Conservation (phyloP, 345 rosid genomes). For the Camelina sativa region DNA sequence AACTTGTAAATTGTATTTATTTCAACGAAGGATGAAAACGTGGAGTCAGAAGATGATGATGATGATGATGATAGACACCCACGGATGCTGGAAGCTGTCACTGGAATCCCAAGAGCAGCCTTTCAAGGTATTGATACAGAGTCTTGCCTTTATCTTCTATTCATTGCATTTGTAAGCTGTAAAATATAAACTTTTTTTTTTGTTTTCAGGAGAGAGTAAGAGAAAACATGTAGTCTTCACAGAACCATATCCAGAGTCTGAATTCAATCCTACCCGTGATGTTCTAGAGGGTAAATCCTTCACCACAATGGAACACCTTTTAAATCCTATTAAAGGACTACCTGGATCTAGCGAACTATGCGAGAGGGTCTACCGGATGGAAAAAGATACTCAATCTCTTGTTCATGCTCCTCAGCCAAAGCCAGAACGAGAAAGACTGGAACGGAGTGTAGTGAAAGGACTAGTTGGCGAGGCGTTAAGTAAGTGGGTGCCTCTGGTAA, state of each 20-base stretch:
- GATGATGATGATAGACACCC: conserved; percentile 53
- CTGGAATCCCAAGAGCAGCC: conserved; percentile 75
- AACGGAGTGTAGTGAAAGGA: conserved; percentile 67
- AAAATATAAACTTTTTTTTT: not conserved
- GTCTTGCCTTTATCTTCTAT: conserved; percentile 12
- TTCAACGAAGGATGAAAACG: conserved; percentile 56
- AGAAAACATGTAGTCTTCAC: conserved; percentile 54
- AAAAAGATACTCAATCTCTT: conserved; percentile 49
- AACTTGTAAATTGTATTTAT: not conserved
- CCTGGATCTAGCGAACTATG: conserved; percentile 61
- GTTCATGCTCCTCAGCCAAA: conserved; percentile 79
- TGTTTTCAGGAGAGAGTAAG: conserved; percentile 59
- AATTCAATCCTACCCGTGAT: conserved; percentile 81
- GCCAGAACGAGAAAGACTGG: conserved; percentile 68
- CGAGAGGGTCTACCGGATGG: conserved; percentile 53
- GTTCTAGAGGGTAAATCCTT: conserved; percentile 67
- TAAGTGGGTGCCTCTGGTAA: conserved; percentile 75
- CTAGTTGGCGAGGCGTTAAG: conserved; percentile 59
- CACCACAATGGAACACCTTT: conserved; percentile 63
- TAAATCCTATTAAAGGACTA: conserved; percentile 65
- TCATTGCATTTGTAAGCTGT: conserved; percentile 5
- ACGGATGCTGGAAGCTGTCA: conserved; percentile 78
- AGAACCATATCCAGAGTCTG: conserved; percentile 83
- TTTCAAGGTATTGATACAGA: conserved; percentile 56
- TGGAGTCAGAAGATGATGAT: conserved; percentile 51